A percentile compares a stretch with the other conserved stretches of the same genome.
Evolutionary conservation across 2,329 filamentous ascomycete genomes (phyloP).

Genomic region (Xylaria sp.): DNA sequence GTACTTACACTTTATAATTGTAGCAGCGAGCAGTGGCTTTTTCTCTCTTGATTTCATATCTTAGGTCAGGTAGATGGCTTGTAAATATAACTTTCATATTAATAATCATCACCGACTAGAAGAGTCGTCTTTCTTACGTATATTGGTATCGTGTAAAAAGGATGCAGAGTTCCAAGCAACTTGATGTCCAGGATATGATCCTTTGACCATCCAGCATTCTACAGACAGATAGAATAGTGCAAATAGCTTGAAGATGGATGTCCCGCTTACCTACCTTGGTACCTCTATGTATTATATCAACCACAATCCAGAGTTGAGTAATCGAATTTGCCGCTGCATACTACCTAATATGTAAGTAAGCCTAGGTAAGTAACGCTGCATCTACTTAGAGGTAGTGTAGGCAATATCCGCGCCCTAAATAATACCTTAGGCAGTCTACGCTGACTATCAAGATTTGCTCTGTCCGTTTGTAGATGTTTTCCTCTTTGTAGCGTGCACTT

Average conservation of each 20-base stretch:
- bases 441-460: no score
- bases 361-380: no score
- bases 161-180: neutral
- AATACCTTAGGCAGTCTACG: no score
- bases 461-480: no score
- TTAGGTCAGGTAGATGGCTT: neutral
- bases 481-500: neutral
- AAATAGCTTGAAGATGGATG: no score
- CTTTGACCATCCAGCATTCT: neutral
- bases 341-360: neutral
- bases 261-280: no score
- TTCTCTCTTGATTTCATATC: neutral
- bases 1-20: neutral
- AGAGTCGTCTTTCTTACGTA: no score
- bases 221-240: no score
- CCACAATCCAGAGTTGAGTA: no score
- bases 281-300: no score
- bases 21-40: neutral
- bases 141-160: neutral
- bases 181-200: neutral
- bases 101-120: no score
- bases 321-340: neutral
- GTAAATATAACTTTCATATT: neutral
- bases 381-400: neutral
- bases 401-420: neutral